Percentiles rank a stretch among this genome's conserved stretches.
Conservation (phyloP, 139 green algal species). For the Deuterostichococcus epilithicus region DNA sequence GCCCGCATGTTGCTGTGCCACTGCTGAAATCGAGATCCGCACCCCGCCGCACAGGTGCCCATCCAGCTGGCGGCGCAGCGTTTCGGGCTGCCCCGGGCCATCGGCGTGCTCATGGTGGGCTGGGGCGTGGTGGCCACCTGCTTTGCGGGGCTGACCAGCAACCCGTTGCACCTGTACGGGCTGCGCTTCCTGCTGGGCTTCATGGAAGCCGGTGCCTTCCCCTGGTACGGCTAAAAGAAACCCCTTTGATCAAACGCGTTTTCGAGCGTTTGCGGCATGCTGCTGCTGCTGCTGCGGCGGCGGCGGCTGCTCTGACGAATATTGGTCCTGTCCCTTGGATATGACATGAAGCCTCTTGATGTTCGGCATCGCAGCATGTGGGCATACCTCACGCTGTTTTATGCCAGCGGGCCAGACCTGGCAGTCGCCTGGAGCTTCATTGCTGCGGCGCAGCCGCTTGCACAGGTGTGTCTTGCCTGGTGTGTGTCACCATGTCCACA, state of each 20-base stretch:
- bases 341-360: no score
- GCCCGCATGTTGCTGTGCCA: not conserved
- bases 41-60: not conserved
- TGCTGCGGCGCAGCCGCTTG: constrained; percentile 7
- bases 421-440: constrained; percentile 17
- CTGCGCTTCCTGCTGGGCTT: constrained; percentile 27
- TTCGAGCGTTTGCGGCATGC: no score
- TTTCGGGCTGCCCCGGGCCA: constrained; percentile 9
- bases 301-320: no score
- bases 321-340: no score
- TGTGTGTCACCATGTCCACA: no score
- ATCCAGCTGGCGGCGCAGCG: not conserved
- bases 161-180: constrained; percentile 9
- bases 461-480: constrained; percentile 9
- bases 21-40: no score
- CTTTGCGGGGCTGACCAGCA: constrained; percentile 13
- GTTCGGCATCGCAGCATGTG: constrained; percentile 8
- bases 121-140: constrained; percentile 16
- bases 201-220: not conserved
- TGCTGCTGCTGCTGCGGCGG: no score
- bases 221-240: no score
- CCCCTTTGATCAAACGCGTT: no score
- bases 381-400: constrained; percentile 18
- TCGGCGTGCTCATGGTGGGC: constrained; percentile 7
- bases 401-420: constrained; percentile 12